These are phyloP conservation scores for Boletellus ananiceps DNA, from an alignment of 768 basidiomycete species.

Conservation along the genomic window DNA sequence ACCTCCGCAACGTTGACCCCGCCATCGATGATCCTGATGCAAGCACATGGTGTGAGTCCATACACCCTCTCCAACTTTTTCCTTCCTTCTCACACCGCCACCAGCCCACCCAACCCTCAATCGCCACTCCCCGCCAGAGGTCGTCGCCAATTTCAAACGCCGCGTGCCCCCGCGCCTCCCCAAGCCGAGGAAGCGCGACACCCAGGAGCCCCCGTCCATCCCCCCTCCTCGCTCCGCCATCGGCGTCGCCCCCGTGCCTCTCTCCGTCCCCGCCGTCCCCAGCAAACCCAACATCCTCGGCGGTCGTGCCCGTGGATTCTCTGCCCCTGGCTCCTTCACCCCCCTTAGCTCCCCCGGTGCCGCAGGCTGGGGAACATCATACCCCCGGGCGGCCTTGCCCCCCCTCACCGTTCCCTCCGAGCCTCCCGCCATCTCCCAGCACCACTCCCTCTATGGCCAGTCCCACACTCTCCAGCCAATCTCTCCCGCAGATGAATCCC, in stretches of 20 bases:
- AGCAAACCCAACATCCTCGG: conserved; percentile 39
- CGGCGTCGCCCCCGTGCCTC: conserved; percentile 62
- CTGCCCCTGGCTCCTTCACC: conserved; percentile 76
- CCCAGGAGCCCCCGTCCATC: conserved; percentile 60
- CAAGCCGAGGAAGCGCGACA: conserved; percentile 78
- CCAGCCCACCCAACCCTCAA: conserved; percentile 88
- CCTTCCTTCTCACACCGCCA: conserved; percentile 22
- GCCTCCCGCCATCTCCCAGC: conserved; percentile 55
- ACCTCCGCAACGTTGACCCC: conserved; percentile 91
- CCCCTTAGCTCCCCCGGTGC: conserved; percentile 59
- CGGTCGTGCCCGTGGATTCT: conserved; percentile 67
- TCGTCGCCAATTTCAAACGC: conserved; percentile 92
- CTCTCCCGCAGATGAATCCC: conserved; percentile 67
- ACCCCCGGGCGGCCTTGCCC: conserved; percentile 63
- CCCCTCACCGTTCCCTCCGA: conserved; percentile 83
- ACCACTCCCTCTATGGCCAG: conserved; percentile 54
- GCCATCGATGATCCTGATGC: conserved; percentile 95
- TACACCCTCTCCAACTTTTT: conserved; percentile 15
- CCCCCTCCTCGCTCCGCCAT: conserved; percentile 76
- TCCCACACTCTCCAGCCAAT: conserved; percentile 60
- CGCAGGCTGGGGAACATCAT: conserved; percentile 55
- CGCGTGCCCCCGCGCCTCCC: conserved; percentile 91
- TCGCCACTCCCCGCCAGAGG: conserved; percentile 83
- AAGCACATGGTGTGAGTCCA: conserved; percentile 88
- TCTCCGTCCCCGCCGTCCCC: conserved; percentile 49